Conservation (phyloP, 2,329 filamentous ascomycete species). For the Alternaria burnsii region DNA sequence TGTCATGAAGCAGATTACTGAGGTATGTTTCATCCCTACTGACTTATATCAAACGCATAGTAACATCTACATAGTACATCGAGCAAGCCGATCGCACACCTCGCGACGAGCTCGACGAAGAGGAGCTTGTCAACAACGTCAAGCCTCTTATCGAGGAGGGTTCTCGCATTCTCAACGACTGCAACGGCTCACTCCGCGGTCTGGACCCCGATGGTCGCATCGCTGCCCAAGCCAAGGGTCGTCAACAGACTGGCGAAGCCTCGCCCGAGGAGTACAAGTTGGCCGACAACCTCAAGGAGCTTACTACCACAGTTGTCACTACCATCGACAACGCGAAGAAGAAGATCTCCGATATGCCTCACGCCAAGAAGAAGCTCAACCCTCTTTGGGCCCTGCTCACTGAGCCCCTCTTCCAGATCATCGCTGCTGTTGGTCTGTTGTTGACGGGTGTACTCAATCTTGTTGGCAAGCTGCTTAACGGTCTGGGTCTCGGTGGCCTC, state of each 20-base stretch:
- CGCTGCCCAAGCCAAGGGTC: slow-evolving; percentile 83
- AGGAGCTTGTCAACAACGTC: slow-evolving; percentile 84
- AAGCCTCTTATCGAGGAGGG: slow-evolving; percentile 90
- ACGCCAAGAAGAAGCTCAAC: slow-evolving; percentile 94
- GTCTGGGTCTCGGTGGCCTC: slow-evolving; percentile 81
- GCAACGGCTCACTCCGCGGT: slow-evolving; percentile 85
- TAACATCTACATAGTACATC: slow-evolving; percentile 67
- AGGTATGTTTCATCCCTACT: slow-evolving; percentile 59
- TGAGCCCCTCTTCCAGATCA: slow-evolving; percentile 91
- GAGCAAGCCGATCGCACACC: slow-evolving; percentile 81
- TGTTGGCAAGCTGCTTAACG: slow-evolving; percentile 80
- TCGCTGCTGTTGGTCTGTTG: slow-evolving; percentile 85
- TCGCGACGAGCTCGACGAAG: slow-evolving; percentile 89
- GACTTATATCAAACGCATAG: slow-evolving; percentile 15
- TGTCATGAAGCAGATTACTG: slow-evolving; percentile 84
- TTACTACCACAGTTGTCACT: slow-evolving; percentile 80
- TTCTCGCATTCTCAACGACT: slow-evolving; percentile 80
- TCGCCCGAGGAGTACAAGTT: slow-evolving; percentile 85
- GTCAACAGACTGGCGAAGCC: slow-evolving; percentile 76
- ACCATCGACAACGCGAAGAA: slow-evolving; percentile 89
- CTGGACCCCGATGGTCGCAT: slow-evolving; percentile 90
- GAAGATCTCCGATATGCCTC: slow-evolving; percentile 89
- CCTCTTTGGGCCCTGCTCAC: slow-evolving; percentile 84
- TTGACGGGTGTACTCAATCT: slow-evolving; percentile 84
- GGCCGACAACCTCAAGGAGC: slow-evolving; percentile 84